phyloP scores from a whole-genome alignment of 2,329 filamentous ascomycete genomes.

The Chaetomium strumarium region DNA sequence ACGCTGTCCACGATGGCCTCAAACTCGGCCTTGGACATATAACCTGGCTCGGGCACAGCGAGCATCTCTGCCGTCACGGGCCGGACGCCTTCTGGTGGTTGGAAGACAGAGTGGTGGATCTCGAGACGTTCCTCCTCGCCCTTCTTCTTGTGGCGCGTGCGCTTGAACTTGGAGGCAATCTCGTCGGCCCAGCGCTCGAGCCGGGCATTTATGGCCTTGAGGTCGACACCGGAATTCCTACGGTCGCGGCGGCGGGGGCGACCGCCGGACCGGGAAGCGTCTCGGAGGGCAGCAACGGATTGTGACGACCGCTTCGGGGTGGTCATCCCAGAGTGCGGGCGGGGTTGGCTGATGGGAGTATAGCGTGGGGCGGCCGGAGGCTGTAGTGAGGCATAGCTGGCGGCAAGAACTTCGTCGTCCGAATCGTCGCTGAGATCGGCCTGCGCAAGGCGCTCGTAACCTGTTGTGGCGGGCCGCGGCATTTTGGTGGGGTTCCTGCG shows the following conservation, averaged over 20 bases:
- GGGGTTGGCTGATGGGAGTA: slow-evolving; percentile 57
- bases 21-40: slow-evolving; percentile 75
- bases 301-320: slow-evolving; percentile 41
- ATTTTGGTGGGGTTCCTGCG: slow-evolving; percentile 34
- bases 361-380: slow-evolving; percentile 54
- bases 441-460: slow-evolving; percentile 79
- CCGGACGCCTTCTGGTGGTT: slow-evolving; percentile 79
- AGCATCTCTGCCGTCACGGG: slow-evolving; percentile 72
- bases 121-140: slow-evolving; percentile 77
- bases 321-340: slow-evolving; percentile 54
- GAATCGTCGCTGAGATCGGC: slow-evolving; percentile 72
- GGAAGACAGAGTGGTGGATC: slow-evolving; percentile 96
- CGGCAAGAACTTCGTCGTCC: slow-evolving; percentile 54
- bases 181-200: slow-evolving; percentile 96
- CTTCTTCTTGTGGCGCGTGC: slow-evolving; percentile 66
- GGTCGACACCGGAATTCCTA: slow-evolving; percentile 86
- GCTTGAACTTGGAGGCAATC: slow-evolving; percentile 95
- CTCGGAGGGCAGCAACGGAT: slow-evolving; percentile 6
- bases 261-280: slow-evolving; percentile 2
- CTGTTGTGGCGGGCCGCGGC: slow-evolving; percentile 70
- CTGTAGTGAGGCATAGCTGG: slow-evolving; percentile 49
- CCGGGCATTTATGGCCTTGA: slow-evolving; percentile 95
- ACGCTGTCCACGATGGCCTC: slow-evolving; percentile 87
- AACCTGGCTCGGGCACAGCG: slow-evolving; percentile 55
- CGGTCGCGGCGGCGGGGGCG: slow-evolving; percentile 42